A percentile compares a stretch with the other conserved stretches of the same genome.
These are phyloP conservation scores for Sporothrix euskadiensis DNA, from an alignment of 2,329 filamentous ascomycete genomes.

Conservation along the genomic window DNA sequence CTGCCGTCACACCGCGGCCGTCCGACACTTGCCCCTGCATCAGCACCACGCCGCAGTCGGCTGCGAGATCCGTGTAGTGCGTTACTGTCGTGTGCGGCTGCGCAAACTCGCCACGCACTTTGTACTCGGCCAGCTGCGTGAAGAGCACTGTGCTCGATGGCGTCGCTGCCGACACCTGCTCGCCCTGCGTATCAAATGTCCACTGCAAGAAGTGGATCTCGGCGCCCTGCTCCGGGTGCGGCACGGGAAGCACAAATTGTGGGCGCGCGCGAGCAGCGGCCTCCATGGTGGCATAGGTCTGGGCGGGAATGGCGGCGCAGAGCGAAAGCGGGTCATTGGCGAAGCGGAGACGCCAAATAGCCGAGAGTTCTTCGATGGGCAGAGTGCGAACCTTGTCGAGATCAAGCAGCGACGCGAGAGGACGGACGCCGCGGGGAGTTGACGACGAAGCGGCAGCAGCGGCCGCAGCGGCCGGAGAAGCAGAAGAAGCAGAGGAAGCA, in stretches of 20 bases:
- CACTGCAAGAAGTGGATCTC: constrained; percentile 98
- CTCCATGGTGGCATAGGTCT: constrained; percentile 73
- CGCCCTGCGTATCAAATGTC: constrained; percentile 67
- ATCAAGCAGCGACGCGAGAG: constrained; percentile 64
- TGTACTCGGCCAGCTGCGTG: constrained; percentile 91
- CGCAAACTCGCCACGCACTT: constrained; percentile 83
- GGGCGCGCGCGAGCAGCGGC: constrained; percentile 71
- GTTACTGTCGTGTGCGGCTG: constrained; percentile 92
- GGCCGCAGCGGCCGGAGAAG: not conserved
- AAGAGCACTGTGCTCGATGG: constrained; percentile 78
- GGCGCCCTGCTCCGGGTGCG: constrained; percentile 66
- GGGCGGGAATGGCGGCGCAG: constrained; percentile 76
- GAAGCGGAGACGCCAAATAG: constrained; percentile 88
- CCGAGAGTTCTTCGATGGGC: constrained; percentile 77
- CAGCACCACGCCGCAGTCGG: constrained; percentile 75
- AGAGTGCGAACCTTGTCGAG: constrained; percentile 73
- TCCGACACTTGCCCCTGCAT: constrained; percentile 81
- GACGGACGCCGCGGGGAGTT: constrained; percentile 39
- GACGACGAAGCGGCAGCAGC: constrained; percentile 37
- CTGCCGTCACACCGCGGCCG: constrained; percentile 71
- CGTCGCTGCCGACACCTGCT: constrained; percentile 40
- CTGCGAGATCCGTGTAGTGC: constrained; percentile 79
- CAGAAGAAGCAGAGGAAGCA: not conserved
- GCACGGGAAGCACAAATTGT: constrained; percentile 87
- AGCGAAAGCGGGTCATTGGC: constrained; percentile 70